Evolutionary conservation across 176 grass and related monocot species (phyloP).

Genomic region (Urochloa ruziziensis): DNA sequence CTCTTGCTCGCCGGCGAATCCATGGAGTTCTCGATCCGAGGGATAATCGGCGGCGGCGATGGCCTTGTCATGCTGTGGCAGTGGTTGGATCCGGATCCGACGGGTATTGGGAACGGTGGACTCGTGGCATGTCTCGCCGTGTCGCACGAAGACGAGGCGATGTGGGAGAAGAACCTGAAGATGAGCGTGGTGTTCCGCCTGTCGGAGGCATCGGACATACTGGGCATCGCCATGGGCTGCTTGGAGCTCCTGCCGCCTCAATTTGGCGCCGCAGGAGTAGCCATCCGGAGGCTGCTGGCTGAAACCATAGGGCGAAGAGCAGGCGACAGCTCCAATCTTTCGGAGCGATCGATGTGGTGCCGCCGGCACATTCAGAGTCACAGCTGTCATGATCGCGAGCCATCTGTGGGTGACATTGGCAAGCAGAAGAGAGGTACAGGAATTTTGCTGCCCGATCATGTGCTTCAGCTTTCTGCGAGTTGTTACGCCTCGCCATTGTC

Average conservation of each 20-base stretch:
- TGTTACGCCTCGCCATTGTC: not conserved
- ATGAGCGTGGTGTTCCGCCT: not conserved
- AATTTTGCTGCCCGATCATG: not conserved
- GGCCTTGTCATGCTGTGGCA: not conserved
- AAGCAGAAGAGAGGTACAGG: not conserved
- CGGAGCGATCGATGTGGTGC: not conserved
- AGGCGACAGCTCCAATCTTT: not conserved
- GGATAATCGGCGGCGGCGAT: no score
- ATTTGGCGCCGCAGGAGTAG: not conserved
- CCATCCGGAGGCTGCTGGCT: not conserved
- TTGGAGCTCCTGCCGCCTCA: conserved; percentile 21
- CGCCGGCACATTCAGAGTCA: not conserved
- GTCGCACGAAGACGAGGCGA: not conserved
- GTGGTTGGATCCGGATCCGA: not conserved
- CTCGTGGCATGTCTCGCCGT: not conserved
- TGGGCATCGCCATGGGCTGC: not conserved
- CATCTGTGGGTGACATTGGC: not conserved
- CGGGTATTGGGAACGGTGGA: not conserved
- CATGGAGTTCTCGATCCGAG: not conserved
- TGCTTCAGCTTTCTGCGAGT: not conserved
- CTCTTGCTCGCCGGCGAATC: not conserved
- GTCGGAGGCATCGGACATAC: not conserved
- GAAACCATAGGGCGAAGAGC: not conserved
- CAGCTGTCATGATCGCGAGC: not conserved
- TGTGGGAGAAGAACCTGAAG: not conserved